phyloP scores from a whole-genome alignment of 1,284 basidiomycete species.

The Ustanciosporium gigantosporum region DNA sequence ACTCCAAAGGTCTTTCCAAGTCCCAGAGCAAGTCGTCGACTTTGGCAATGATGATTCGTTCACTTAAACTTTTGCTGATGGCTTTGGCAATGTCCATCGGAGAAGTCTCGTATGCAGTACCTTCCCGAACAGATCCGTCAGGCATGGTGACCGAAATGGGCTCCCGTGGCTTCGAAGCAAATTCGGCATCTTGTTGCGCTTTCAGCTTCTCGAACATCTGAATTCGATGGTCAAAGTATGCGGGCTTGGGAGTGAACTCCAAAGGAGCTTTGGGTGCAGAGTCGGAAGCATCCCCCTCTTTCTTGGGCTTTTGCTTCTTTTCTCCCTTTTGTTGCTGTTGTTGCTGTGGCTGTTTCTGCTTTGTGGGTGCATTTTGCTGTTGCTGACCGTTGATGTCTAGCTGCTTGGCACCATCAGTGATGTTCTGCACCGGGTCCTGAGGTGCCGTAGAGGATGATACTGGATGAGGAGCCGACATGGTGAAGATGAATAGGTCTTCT shows the following conservation, averaged over 20 bases:
- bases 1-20: conserved; percentile 87
- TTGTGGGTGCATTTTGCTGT: conserved; percentile 12
- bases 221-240: conserved; percentile 86
- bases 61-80: conserved; percentile 84
- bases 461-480: conserved; percentile 33
- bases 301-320: conserved; percentile 48
- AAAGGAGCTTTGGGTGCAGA: conserved; percentile 41
- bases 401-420: conserved; percentile 38
- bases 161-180: conserved; percentile 79
- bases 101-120: conserved; percentile 91
- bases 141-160: conserved; percentile 84
- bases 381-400: conserved; percentile 29
- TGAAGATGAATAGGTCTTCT: not conserved
- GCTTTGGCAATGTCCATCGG: conserved; percentile 88
- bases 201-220: conserved; percentile 88
- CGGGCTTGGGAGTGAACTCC: conserved; percentile 77
- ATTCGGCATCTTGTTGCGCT: conserved; percentile 79
- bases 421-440: conserved; percentile 31
- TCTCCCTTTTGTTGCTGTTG: conserved; percentile 37
- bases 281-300: conserved; percentile 21
- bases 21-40: conserved; percentile 92
- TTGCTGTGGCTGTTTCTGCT: conserved; percentile 16
- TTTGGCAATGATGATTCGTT: conserved; percentile 91
- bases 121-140: conserved; percentile 82
- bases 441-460: conserved; percentile 42